phyloP scores from a whole-genome alignment of 805 yeast species.

The Schwanniomyces occidentalis region DNA sequence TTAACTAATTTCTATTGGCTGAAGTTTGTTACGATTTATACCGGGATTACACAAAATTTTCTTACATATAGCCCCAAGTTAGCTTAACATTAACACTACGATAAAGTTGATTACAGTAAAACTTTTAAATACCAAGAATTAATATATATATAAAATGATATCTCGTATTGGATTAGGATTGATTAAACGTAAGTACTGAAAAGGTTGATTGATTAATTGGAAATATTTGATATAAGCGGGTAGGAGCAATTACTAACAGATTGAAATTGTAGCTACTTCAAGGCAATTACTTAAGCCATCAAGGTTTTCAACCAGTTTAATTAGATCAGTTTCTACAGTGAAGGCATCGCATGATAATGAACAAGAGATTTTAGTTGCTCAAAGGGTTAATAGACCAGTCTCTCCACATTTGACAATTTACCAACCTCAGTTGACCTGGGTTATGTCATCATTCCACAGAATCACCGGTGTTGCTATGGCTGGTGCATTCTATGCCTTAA shows the following conservation, averaged over 20 bases:
- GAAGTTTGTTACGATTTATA: not conserved
- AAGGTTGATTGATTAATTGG: not conserved
- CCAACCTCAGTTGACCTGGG: slow-evolving; percentile 86
- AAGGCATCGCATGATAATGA: slow-evolving; percentile 62
- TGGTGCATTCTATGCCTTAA: slow-evolving; percentile 72
- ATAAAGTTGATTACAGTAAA: not conserved
- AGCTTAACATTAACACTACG: too few species aligned
- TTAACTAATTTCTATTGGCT: slow-evolving; percentile 6
- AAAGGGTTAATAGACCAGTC: slow-evolving; percentile 83
- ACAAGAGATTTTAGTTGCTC: slow-evolving; percentile 68
- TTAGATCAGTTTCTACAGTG: slow-evolving; percentile 31
- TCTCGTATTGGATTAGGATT: slow-evolving; percentile 35
- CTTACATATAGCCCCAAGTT: slow-evolving; percentile 3
- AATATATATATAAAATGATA: slow-evolving; percentile 22
- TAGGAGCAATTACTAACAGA: slow-evolving; percentile 11
- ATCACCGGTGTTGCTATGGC: slow-evolving; percentile 85
- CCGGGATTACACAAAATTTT: slow-evolving; percentile 9
- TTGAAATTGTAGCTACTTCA: slow-evolving; percentile 15
- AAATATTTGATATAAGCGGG: not conserved
- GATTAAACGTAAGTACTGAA: slow-evolving; percentile 23
- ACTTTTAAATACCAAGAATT: not conserved
- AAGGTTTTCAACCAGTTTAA: slow-evolving; percentile 8
- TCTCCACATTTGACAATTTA: slow-evolving; percentile 91
- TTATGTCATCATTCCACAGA: slow-evolving; percentile 81
- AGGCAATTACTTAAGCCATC: slow-evolving; percentile 11